Evolutionary conservation across 2,329 filamentous ascomycete genomes (phyloP), one percentile per base, ranked within the genome.

Genomic region (Didymella lethalis): DNA sequence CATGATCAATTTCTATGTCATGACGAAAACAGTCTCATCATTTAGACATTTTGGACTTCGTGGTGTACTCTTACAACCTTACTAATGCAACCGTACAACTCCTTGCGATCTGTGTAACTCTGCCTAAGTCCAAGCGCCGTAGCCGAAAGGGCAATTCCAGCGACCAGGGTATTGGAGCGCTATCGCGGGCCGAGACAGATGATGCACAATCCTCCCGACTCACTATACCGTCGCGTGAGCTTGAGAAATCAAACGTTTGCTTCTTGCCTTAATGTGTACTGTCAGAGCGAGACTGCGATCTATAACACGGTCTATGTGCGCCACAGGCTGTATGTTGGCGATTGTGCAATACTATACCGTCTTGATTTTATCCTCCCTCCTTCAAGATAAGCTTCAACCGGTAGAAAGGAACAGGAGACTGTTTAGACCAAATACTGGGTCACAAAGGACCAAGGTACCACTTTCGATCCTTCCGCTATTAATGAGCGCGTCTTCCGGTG

Each of bases 121-220:
- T 43, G 34, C 46, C 41, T 32, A 36, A 12, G 46, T 53, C 50
- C 46, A 53, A 51, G 47, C 46, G 56, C 56, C 28, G 41, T 50
- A 50, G 41, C 56, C 56, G 50, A 59, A 49, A 45, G 45, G 50
- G 32, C 40, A 46, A 31, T 54, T 54, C 56, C 56, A 54, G 46
- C 46, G 50, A 50, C 56, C 56, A 43, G 56, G 56, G 40, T 12
- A 29, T 54, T 50, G 56, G 50, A 47, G 56, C 50, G 56, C 50
- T 43, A 51, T 50, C 7, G 47, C 56, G 51, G 51, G 47, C 50
- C 56, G 51, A 50, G n/a, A 31, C 32, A 31, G 51, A 54, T 16
- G 34, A 41, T 57, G 43, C 28, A 47, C 48, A 52, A 57, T 52
- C 54, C 43, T 47, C 20, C 25, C 40, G 41, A 49, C 40, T 54